Evolutionary conservation across 192 early-diverging fungal genomes (phyloP), one percentile per base, ranked within the genome.

Genomic region (Umbelopsis ramanniana): DNA sequence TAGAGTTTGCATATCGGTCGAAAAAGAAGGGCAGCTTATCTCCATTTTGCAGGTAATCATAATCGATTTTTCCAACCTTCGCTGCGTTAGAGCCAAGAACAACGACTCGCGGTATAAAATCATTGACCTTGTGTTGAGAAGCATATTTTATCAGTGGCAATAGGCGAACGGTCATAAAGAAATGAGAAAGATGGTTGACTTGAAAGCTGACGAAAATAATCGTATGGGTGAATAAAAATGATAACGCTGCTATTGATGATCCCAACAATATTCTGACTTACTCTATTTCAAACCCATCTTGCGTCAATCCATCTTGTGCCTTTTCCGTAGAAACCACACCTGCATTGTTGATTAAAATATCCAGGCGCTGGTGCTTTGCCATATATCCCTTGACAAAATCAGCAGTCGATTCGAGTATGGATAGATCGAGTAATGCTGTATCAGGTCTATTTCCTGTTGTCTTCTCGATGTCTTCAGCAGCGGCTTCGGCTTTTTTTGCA

Each of bases 311-410:
- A 72, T 72, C 70, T 14, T 22, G 8, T 9, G 52, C 60, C 55
- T 26, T 57, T 52, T 14, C 45, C 53, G 33, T 11, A 1, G 55
- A 60, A 4, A 33, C 55, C 10, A 74, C 45, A 9, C 81, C 87
- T 11, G 88, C 88, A 72, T 89, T 89, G 77, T 83, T 81, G 68
- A 86, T 74, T 19, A 88, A 69, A 29, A 81, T 78, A 67, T 88
- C 77, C 23, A 88, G 50, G 17, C 66, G 73, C 40, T 53, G 43
- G 33, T 78, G 69, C 50, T 66, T 60, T 6, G 69, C 53, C 17
- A 72, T 46, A 69, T 82, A 76, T 43, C 45, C 45, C n/a, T 77
- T 35, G n/a, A 77, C 79, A 37, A 76, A 78, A 12, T 66, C 67
- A 35, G 69, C 66, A 52, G 83, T 81, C 48, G 74, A 76, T 8